Percentiles rank a stretch among this genome's conserved stretches.
These are phyloP conservation scores for Xylaria nigripes DNA, from an alignment of 495 filamentous ascomycete genomes.

Conservation along the genomic window DNA sequence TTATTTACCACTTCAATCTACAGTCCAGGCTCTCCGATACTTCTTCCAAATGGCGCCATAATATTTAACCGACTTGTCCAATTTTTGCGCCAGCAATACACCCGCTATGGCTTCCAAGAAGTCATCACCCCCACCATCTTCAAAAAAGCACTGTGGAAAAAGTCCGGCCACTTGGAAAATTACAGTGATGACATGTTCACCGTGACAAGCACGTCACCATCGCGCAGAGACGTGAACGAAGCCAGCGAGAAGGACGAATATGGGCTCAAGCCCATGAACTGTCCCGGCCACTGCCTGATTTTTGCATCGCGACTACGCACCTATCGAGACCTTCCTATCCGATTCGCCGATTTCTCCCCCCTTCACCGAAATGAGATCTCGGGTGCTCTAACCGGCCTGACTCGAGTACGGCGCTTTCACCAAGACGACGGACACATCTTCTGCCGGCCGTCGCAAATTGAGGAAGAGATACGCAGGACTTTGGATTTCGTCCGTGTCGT, in stretches of 20 bases:
- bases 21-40: conserved; percentile 82
- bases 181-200: conserved; percentile 95
- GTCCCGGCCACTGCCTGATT: conserved; percentile 86
- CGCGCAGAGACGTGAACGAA: conserved; percentile 27
- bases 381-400: conserved; percentile 77
- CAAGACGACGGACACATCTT: conserved; percentile 97
- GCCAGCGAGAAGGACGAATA: conserved; percentile 65
- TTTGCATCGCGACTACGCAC: conserved; percentile 64
- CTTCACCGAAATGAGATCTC: conserved; percentile 87
- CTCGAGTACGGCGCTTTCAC: conserved; percentile 85
- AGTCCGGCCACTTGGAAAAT: conserved; percentile 86
- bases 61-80: conserved; percentile 80
- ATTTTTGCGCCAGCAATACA: conserved; percentile 83
- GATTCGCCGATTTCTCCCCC: conserved; percentile 89
- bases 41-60: conserved; percentile 76
- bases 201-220: conserved; percentile 52
- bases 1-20: conserved; percentile 72
- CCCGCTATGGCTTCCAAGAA: conserved; percentile 80
- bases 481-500: conserved; percentile 73
- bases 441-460: conserved; percentile 75
- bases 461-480: conserved; percentile 68
- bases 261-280: conserved; percentile 95
- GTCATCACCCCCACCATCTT: conserved; percentile 92
- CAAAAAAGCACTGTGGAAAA: conserved; percentile 83
- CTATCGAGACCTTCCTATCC: conserved; percentile 76